phyloP scores from a whole-genome alignment of 768 basidiomycete genomes.

The Kwoniella dejecticola region DNA sequence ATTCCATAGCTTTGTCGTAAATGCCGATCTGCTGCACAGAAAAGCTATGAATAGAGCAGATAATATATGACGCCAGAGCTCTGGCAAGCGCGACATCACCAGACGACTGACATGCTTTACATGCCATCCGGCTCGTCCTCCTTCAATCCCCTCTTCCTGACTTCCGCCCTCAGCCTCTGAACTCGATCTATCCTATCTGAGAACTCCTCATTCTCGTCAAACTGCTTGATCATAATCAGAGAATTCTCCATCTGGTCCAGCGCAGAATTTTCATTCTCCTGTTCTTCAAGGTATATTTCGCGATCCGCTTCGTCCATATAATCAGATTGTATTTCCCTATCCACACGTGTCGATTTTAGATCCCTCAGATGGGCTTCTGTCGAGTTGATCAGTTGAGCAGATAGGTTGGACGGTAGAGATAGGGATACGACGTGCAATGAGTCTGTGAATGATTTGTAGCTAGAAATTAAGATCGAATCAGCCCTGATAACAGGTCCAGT shows the following conservation, averaged over 20 bases:
- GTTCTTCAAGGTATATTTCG: constrained; percentile 28
- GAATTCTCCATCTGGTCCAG: constrained; percentile 27
- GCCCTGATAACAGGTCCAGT: too few species aligned
- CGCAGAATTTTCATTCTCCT: constrained; percentile 24
- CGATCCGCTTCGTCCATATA: constrained; percentile 36
- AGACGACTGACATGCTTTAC: too few species aligned
- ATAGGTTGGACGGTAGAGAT: constrained; percentile 21
- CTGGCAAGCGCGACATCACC: too few species aligned
- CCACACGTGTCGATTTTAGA: constrained; percentile 18
- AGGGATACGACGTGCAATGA: constrained; percentile 30
- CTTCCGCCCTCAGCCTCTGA: constrained; percentile 10
- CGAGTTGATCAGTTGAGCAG: constrained; percentile 5
- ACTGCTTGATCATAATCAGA: constrained; percentile 15
- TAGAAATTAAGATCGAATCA: neutral
- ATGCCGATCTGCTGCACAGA: too few species aligned
- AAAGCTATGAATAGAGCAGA: too few species aligned
- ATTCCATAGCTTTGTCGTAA: too few species aligned
- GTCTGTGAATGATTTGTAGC: constrained; percentile 43
- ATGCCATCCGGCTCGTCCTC: neutral
- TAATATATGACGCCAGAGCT: too few species aligned
- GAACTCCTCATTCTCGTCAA: constrained; percentile 7
- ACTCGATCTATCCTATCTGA: constrained; percentile 6
- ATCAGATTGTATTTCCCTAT: constrained; percentile 15
- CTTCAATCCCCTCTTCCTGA: constrained; percentile 8
- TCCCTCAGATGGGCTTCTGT: constrained; percentile 23